Conservation (phyloP, 148 eudicot genomes). For the Vaccinium corymbosum region DNA sequence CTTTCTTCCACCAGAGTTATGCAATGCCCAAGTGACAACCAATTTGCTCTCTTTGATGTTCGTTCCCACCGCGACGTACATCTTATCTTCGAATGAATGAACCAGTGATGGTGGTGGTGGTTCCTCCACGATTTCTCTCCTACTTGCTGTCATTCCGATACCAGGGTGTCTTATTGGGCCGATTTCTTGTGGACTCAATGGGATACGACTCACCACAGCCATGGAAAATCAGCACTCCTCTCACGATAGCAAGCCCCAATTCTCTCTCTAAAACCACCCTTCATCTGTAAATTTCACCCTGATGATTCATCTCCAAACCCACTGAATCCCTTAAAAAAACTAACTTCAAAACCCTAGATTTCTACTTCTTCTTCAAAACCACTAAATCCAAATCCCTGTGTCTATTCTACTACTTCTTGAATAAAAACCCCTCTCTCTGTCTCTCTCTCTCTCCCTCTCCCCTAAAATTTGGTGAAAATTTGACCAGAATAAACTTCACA, state of each 20-base stretch:
- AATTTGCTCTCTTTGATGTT: constrained; percentile 39
- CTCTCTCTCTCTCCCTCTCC: background rate
- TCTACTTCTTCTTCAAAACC: too few species aligned
- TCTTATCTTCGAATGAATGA: constrained; percentile 33
- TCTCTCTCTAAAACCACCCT: background rate
- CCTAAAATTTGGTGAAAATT: too few species aligned
- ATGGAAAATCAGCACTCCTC: too few species aligned
- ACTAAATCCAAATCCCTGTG: too few species aligned
- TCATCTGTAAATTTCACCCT: background rate
- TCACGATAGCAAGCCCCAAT: background rate
- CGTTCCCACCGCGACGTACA: constrained; percentile 67
- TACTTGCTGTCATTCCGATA: constrained; percentile 21
- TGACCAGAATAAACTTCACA: too few species aligned
- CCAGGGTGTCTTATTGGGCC: background rate
- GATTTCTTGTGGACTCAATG: background rate
- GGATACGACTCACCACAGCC: background rate
- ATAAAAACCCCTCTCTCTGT: background rate
- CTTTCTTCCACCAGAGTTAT: constrained; percentile 44
- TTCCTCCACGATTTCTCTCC: constrained; percentile 30
- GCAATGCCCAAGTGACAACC: constrained; percentile 55
- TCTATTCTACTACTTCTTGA: too few species aligned
- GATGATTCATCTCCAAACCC: too few species aligned
- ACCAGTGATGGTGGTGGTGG: background rate
- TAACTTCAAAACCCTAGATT: too few species aligned
- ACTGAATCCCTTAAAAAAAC: too few species aligned